Conservation (phyloP, 345 rosid genomes). For the Passiflora organensis region DNA sequence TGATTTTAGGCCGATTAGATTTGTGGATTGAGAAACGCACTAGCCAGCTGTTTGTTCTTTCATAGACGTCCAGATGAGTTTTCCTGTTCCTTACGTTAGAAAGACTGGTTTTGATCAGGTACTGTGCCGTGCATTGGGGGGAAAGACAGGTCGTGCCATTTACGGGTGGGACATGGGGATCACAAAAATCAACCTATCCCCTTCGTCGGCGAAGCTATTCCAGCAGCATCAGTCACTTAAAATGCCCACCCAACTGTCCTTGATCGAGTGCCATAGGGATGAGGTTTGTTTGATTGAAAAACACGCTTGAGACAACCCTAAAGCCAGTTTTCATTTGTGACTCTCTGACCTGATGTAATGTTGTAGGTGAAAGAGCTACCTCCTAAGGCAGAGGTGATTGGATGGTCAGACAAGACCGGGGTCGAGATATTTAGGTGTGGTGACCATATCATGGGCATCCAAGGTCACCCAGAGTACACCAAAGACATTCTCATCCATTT, state of each 20-base stretch:
- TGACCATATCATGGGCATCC: slow-evolving; percentile 69
- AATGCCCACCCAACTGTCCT: slow-evolving; percentile 30
- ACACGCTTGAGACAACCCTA: not conserved
- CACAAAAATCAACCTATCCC: slow-evolving; percentile 34
- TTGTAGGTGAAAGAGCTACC: slow-evolving; percentile 49
- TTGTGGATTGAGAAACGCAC: too few species aligned
- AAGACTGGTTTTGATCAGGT: slow-evolving; percentile 28
- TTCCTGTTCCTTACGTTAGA: not conserved
- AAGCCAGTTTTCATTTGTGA: too few species aligned
- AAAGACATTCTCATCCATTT: slow-evolving; percentile 53
- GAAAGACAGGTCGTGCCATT: slow-evolving; percentile 38
- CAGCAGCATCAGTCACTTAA: slow-evolving; percentile 24
- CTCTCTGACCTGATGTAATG: too few species aligned
- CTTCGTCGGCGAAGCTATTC: slow-evolving; percentile 29
- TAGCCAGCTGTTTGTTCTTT: too few species aligned
- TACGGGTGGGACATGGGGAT: slow-evolving; percentile 69
- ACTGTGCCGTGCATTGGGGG: slow-evolving; percentile 59
- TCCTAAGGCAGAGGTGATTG: slow-evolving; percentile 43
- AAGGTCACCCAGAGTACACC: slow-evolving; percentile 73
- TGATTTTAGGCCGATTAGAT: too few species aligned
- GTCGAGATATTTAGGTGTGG: slow-evolving; percentile 59
- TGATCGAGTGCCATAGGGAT: slow-evolving; percentile 61
- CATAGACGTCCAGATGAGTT: not conserved
- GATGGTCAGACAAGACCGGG: slow-evolving; percentile 44
- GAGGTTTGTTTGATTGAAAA: slow-evolving; percentile 38